Conservation (phyloP, 345 rosid genomes). For the Citrus glauca region DNA sequence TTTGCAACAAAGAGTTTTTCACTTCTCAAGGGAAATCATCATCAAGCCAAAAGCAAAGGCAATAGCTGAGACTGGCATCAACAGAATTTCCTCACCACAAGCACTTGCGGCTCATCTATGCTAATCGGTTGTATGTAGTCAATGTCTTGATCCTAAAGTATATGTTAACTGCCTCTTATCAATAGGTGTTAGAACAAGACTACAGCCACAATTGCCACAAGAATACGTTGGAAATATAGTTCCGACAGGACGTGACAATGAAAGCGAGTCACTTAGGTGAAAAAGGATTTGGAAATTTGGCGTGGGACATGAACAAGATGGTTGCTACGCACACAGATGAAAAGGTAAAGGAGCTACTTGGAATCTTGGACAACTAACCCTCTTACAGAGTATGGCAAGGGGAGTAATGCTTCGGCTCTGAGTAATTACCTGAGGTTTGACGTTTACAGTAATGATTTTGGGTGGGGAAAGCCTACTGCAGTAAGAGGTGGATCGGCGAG, state of each 20-base stretch:
- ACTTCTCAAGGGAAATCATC: conserved; percentile 28
- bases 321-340: conserved; percentile 15
- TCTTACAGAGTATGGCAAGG: too few relatives aligned
- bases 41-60: conserved; percentile 36
- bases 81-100: conserved; percentile 39
- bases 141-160: not conserved
- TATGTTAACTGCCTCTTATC: not conserved
- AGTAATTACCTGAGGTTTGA: conserved; percentile 37
- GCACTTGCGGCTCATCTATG: conserved; percentile 36
- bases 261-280: conserved; percentile 16
- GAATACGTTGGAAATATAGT: conserved; percentile 34
- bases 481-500: conserved; percentile 13
- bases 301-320: conserved; percentile 17
- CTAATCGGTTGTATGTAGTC: conserved; percentile 14
- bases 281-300: conserved; percentile 20
- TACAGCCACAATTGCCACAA: conserved; percentile 22
- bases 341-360: not conserved
- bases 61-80: conserved; percentile 21
- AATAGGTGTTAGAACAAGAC: conserved; percentile 21
- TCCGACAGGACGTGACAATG: not conserved
- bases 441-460: conserved; percentile 34
- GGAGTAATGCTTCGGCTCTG: not conserved
- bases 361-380: conserved; percentile 8
- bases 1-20: conserved; percentile 25
- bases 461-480: conserved; percentile 35